These are phyloP conservation scores for Elsinoe fawcettii DNA, from an alignment of 2,329 filamentous ascomycete species.

Conservation along the genomic window DNA sequence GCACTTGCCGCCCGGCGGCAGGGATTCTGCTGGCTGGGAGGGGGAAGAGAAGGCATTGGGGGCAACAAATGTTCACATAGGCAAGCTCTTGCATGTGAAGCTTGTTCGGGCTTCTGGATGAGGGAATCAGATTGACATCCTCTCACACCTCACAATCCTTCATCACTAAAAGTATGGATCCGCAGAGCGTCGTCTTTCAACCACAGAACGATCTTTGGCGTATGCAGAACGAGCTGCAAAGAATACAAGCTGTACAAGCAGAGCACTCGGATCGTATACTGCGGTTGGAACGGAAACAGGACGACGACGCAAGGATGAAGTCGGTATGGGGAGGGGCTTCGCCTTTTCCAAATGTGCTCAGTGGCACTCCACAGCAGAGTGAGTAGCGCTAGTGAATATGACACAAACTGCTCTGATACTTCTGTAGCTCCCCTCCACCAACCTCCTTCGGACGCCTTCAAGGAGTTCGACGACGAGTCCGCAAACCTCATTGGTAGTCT, in stretches of 20 bases:
- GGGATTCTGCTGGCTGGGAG: constrained; percentile 8
- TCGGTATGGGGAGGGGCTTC: constrained; percentile 81
- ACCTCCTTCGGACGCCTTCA: constrained; percentile 75
- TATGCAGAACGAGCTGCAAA: constrained; percentile 54
- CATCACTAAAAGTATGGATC: constrained; percentile 45
- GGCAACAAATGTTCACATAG: not conserved
- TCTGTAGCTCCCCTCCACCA: constrained; percentile 66
- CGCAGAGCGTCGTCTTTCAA: constrained; percentile 53
- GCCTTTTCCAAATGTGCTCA: constrained; percentile 78
- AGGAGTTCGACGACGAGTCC: constrained; percentile 80
- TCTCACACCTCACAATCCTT: not conserved
- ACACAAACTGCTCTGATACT: constrained; percentile 10
- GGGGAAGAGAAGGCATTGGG: not conserved
- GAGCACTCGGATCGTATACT: constrained; percentile 56
- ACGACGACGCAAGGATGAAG: constrained; percentile 60
- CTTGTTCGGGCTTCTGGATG: not conserved
- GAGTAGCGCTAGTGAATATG: constrained; percentile 28
- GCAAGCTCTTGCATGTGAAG: not conserved
- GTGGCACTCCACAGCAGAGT: constrained; percentile 84
- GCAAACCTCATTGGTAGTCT: constrained; percentile 72
- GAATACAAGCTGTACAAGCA: constrained; percentile 52
- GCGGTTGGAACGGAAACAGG: constrained; percentile 53
- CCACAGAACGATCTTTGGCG: constrained; percentile 57
- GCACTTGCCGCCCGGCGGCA: constrained; percentile 5
- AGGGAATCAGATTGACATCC: not conserved